phyloP scores from a whole-genome alignment of 2,329 filamentous ascomycete genomes.

The Fusarium sarcochroum region DNA sequence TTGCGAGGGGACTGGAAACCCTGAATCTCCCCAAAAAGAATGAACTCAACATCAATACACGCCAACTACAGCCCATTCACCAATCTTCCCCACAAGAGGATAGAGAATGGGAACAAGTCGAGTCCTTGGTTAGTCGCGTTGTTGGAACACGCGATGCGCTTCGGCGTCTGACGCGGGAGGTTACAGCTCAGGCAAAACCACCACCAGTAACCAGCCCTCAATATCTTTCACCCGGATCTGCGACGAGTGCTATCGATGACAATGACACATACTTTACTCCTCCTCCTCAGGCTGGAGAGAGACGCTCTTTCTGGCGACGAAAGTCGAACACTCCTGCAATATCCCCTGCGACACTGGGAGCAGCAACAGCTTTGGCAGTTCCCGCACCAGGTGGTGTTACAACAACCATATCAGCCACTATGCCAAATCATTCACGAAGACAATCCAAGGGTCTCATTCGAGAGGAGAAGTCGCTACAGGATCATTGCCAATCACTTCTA shows the following conservation, averaged over 20 bases:
- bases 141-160: constrained; percentile 91
- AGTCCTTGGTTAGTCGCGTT: constrained; percentile 86
- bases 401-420: constrained; percentile 51
- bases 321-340: constrained; percentile 75
- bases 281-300: constrained; percentile 54
- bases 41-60: constrained; percentile 48
- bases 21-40: constrained; percentile 47
- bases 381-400: constrained; percentile 58
- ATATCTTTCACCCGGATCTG: constrained; percentile 59
- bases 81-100: constrained; percentile 71
- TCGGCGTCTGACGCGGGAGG: constrained; percentile 87
- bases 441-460: constrained; percentile 58
- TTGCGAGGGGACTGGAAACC: constrained; percentile 68
- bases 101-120: constrained; percentile 88
- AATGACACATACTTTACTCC: constrained; percentile 70
- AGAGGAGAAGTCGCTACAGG: constrained; percentile 78
- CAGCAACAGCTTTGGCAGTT: constrained; percentile 57
- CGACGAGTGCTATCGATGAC: constrained; percentile 62
- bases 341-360: constrained; percentile 58
- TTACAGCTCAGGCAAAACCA: constrained; percentile 67
- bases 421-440: constrained; percentile 51
- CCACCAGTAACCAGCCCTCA: constrained; percentile 46
- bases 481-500: constrained; percentile 86
- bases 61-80: constrained; percentile 46
- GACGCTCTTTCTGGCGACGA: constrained; percentile 90